Evolutionary conservation across 225 moss, liverwort and hornwort species (phyloP), one percentile per base, ranked within the genome.

Genomic region (Marchantia polymorpha): DNA sequence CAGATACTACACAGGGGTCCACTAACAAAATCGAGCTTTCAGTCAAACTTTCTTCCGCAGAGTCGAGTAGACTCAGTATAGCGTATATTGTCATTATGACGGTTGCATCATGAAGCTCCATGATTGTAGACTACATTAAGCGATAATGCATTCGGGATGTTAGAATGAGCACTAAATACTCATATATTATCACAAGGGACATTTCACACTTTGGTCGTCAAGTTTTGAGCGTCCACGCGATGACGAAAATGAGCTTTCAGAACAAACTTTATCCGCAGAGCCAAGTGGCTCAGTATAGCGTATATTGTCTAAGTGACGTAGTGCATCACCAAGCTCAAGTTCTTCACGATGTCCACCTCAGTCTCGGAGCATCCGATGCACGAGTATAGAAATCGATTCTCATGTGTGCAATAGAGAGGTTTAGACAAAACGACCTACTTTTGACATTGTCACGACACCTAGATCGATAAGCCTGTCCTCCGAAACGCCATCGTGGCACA

Each of bases 271-370:
- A 15, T 73, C 73, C 52, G 73, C 73, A 73, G 25, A 51, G 73
- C 25, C 73, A 52, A 26, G 20, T 73, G 73, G 12, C 73, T 73
- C 73, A 73, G 73, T 73, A 73, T 73, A 73, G 73, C 52, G 73
- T 73, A 73, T 73, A 73, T 73, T 52, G 73, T 73, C 52, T 12
- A 20, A 23, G 20, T 73, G 52, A 52, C 73, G 23, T 25, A 12
- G 22, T 51, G 51, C 73, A 73, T 73, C 73, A 73, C 73, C 23
- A 73, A 73, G 73, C 73, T 73, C 52, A 53, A 73, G 26, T 73
- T 53, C 11, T 8, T 6, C 69, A 19, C 16, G 17, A 69, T 48
- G 69, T 31, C 11, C 0, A 25, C 23, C 67, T 2, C 39, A 39
- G 39, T 39, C 39, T 39, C 39, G 5, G 5, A 39, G 39, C 39